Conservation (phyloP, 73 alveolate genomes). For the Paraurostyla sp. region DNA sequence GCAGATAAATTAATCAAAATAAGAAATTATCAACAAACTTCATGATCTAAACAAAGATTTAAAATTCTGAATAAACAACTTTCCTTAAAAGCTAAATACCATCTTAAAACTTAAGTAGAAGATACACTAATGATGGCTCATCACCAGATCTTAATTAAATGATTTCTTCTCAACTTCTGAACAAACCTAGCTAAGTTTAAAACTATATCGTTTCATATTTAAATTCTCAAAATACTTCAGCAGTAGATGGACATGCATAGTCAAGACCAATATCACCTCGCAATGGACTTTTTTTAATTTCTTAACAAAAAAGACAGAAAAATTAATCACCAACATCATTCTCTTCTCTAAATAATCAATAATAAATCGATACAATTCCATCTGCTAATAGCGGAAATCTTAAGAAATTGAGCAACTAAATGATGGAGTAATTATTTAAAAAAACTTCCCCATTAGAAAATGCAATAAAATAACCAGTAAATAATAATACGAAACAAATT, state of each 20-base stretch:
- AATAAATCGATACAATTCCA: too few species aligned
- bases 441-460: constrained; percentile 13
- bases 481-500: not conserved
- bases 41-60: too few species aligned
- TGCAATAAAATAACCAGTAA: not conserved
- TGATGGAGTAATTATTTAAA: not conserved
- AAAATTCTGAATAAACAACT: too few species aligned
- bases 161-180: too few species aligned
- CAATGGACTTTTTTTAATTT: not conserved
- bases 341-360: not conserved
- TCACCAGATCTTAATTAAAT: too few species aligned
- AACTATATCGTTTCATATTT: not conserved
- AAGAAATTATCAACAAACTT: too few species aligned
- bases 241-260: not conserved
- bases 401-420: not conserved
- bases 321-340: constrained; percentile 3
- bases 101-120: too few species aligned
- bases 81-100: too few species aligned
- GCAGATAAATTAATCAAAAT: too few species aligned
- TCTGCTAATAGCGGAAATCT: too few species aligned
- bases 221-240: not conserved
- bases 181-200: not conserved
- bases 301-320: not conserved
- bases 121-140: not conserved
- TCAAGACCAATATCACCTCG: constrained; percentile 1